Base-by-base conservation (phyloP, 345 rosid genomes). In the Hypericum perforatum region DNA sequence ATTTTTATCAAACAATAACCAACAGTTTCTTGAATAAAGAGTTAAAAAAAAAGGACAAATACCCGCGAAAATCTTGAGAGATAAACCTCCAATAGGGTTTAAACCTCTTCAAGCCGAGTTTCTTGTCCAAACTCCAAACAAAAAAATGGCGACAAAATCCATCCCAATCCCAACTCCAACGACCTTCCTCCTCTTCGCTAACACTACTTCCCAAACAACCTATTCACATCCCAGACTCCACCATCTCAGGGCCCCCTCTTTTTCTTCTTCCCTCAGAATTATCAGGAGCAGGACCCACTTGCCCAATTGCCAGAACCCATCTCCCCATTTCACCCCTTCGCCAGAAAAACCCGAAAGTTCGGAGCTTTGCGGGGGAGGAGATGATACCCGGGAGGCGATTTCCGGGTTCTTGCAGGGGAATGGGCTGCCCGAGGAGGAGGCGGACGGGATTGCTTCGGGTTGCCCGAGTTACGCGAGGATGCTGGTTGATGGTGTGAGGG, bases 401-500 rank as follows among this genome's bases (percentile, higher is more conserved):
- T 56, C 73, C 10, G 65, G 49, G 42, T 79, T 73, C 63, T 85
- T 91, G 9, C 76, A 38, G 38, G 79, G 65, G 45, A 46, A 72
- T 54, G 86, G 89, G 0, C 50, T 91, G 39, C 71, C 88, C 5
- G 12, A 53, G 14, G 73, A 66, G 29, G 92, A 82, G 22, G 72
- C 89, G 53, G 14, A 15, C 29, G 70, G 43, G 52, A 73, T 87
- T 7, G 75, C 89, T 53, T 63, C 46, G 10, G 72, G 65, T 39
- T 84, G 76, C 42, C 86, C 82, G 12, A 76, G 72, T 16, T 86
- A 80, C 59, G 57, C 76, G 16, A 58, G 54, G 53, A 78, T 79
- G 84, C 60, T 86, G 22, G 55, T 74, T 7, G 87, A 82, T 3
- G 63, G 80, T 45, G 86, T 84, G 8, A 63, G 58, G 63, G 98